These are phyloP conservation scores for Exophiala alcalophila DNA, from an alignment of 2,329 filamentous ascomycete species.

Conservation along the genomic window DNA sequence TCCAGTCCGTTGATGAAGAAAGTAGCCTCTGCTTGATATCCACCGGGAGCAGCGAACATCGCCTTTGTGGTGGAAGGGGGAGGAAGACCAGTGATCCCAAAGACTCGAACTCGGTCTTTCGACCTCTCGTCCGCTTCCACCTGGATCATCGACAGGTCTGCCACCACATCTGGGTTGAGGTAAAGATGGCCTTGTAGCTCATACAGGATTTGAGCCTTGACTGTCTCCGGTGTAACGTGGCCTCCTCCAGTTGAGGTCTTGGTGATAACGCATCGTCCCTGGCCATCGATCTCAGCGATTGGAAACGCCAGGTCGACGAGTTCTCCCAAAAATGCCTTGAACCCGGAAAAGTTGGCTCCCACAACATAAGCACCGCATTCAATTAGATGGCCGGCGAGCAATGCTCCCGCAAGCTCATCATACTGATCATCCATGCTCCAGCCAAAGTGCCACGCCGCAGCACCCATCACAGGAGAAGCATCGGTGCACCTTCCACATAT, in stretches of 20 bases:
- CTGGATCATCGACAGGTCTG: conserved; percentile 38
- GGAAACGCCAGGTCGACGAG: conserved; percentile 38
- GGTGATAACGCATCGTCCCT: conserved; percentile 47
- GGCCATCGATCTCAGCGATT: conserved; percentile 48
- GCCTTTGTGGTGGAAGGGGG: conserved; percentile 53
- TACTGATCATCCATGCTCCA: conserved; percentile 27
- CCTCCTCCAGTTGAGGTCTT: conserved; percentile 46
- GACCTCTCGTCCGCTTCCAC: conserved; percentile 37
- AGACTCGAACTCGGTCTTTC: conserved; percentile 38
- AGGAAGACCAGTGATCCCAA: conserved; percentile 40
- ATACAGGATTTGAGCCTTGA: conserved; percentile 49
- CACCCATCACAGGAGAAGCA: conserved; percentile 29
- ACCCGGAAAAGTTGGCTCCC: conserved; percentile 24
- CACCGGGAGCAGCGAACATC: conserved; percentile 48
- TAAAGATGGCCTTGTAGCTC: conserved; percentile 50
- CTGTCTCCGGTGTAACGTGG: conserved; percentile 37
- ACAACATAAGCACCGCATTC: conserved; percentile 32
- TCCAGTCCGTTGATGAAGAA: conserved; percentile 48
- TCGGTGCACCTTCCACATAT: conserved; percentile 35
- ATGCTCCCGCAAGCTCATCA: conserved; percentile 22
- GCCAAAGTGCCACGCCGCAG: conserved; percentile 26
- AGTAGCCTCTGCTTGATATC: conserved; percentile 48
- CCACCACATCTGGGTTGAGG: conserved; percentile 48
- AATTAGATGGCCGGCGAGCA: conserved; percentile 37
- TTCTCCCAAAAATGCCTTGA: conserved; percentile 44